Base-by-base conservation (phyloP, 805 yeast species). In the Suhomyces sp. region DNA sequence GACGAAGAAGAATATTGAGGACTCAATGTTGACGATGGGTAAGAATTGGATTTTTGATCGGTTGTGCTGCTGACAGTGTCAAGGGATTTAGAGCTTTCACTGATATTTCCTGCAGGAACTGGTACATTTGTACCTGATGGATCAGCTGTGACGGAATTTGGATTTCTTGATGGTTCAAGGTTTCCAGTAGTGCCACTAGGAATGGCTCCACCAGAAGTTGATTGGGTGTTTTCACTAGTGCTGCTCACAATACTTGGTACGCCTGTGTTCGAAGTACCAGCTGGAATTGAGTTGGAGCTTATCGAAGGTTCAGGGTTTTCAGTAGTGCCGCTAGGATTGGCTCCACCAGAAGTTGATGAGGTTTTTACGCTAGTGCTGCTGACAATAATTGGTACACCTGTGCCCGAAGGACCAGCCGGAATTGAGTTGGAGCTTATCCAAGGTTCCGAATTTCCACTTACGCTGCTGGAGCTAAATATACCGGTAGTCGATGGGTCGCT, bases 141-240 rank as follows among this genome's bases (percentile, higher is more conserved):
- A 31, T n/a, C 9, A n/a, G 35, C 17, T 31, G 29, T 27, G 29
- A 10, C 29, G 7, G 29, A 7, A 8, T 10, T 27, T 27, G 35
- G 35, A n/a, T 31, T 31, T 7, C 17, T n/a, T 31, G 35, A 7
- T 31, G 35, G 17, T 31, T n/a, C 35, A n/a, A 17, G 17, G 35
- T n/a, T 31, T 31, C 35, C 35, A 31, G n/a, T n/a, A n/a, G n/a
- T n/a, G n/a, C n/a, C n/a, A n/a, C n/a, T n/a, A n/a, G n/a, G n/a
- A n/a, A n/a, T 59, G 52, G 47, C 10, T 8, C 21, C 35, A 31
- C 3, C n/a, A n/a, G 35, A 31, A n/a, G 35, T 31, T 13, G 35
- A 31, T 31, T 17, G 35, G 6, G n/a, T 29, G 15, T 7, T 29
- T 29, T 29, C 35, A 29, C 35, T 29, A 29, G 35, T 13, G 35